Evolutionary conservation across 768 basidiomycete species (phyloP).

Genomic region (Kwoniella sp.): DNA sequence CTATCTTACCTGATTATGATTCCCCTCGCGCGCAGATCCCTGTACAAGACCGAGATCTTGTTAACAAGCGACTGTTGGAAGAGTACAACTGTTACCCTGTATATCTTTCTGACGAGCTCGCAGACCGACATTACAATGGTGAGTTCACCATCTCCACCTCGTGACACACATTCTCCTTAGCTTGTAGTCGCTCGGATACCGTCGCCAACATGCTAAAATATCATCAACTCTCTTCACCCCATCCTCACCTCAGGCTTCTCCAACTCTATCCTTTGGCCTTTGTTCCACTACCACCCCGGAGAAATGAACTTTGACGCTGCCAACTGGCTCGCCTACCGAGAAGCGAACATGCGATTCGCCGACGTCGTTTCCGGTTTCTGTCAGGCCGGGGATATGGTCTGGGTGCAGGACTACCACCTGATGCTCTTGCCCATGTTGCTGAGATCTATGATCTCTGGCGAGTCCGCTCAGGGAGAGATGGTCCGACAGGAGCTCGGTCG

Average conservation of each 20-base stretch:
- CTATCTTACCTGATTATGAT: not conserved
- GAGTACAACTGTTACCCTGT: conserved; percentile 98
- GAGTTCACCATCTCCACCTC: too few species aligned
- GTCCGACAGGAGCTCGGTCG: conserved; percentile 52
- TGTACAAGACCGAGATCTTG: conserved; percentile 80
- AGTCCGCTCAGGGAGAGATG: conserved; percentile 50
- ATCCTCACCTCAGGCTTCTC: conserved; percentile 68
- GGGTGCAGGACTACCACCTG: conserved; percentile 76
- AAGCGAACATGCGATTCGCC: conserved; percentile 93
- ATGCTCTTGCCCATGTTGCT: conserved; percentile 97
- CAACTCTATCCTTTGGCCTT: conserved; percentile 98
- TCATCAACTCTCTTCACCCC: not conserved
- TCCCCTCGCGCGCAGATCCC: conserved; percentile 73
- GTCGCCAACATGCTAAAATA: not conserved
- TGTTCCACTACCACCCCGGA: conserved; percentile 99
- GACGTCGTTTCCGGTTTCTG: conserved; percentile 80
- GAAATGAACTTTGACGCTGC: conserved; percentile 99
- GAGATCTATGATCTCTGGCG: conserved; percentile 69
- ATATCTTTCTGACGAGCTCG: conserved; percentile 95
- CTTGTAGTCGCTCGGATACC: too few species aligned
- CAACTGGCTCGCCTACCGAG: conserved; percentile 96
- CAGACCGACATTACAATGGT: conserved; percentile 80
- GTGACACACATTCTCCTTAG: too few species aligned
- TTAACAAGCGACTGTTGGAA: conserved; percentile 88
- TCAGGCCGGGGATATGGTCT: conserved; percentile 87